These are phyloP conservation scores for Picea sitchensis DNA, from an alignment of 75 land plant genomes.

Conservation along the genomic window DNA sequence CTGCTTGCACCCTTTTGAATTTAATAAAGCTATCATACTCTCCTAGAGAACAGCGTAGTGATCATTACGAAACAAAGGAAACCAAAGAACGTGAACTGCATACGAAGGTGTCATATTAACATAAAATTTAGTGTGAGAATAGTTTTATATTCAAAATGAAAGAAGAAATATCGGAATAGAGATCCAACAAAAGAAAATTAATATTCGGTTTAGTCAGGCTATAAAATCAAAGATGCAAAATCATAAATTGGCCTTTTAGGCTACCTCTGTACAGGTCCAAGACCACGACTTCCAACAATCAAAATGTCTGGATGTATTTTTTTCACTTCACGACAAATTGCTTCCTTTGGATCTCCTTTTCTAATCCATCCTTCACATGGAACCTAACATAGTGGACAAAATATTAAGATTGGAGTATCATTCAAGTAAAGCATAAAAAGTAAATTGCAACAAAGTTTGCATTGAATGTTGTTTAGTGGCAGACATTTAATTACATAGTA, in stretches of 20 bases:
- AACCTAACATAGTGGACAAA: slow-evolving; percentile 18
- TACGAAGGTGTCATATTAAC: neutral
- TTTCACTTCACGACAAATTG: slow-evolving; percentile 34
- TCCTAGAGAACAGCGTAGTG: neutral
- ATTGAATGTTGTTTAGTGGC: neutral
- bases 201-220: neutral
- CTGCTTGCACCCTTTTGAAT: neutral
- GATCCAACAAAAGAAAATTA: neutral
- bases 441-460: neutral
- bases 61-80: neutral
- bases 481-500: neutral
- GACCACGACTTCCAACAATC: slow-evolving; percentile 39
- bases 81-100: neutral
- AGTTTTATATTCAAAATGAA: neutral
- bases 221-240: neutral
- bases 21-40: neutral
- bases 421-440: neutral
- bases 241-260: neutral
- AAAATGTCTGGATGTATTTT: slow-evolving; percentile 38
- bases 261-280: slow-evolving; percentile 36
- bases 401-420: neutral
- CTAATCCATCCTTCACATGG: slow-evolving; percentile 40
- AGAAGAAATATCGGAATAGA: neutral
- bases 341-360: slow-evolving; percentile 42
- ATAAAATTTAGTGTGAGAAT: neutral